Percentiles rank a stretch among this genome's conserved stretches.
Conservation (phyloP, 2,329 filamentous ascomycete species). For the Penicillium sp. region DNA sequence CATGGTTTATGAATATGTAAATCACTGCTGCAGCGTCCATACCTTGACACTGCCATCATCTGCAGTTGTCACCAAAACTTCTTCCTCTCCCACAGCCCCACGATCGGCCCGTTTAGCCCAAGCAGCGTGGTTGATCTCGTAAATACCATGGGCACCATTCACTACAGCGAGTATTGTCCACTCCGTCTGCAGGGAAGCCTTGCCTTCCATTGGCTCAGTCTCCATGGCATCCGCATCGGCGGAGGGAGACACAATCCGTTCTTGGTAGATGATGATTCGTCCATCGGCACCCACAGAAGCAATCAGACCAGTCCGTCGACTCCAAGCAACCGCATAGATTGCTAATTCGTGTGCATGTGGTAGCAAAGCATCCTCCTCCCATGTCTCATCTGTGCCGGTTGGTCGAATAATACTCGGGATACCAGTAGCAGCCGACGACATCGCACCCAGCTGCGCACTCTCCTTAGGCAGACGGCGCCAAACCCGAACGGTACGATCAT, state of each 20-base stretch:
- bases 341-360: constrained; percentile 76
- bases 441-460: constrained; percentile 33
- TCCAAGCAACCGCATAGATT: constrained; percentile 86
- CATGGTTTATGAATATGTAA: background rate
- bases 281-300: constrained; percentile 92
- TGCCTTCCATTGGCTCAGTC: constrained; percentile 30
- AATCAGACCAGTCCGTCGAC: constrained; percentile 70
- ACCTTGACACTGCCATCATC: constrained; percentile 87
- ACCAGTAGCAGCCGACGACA: constrained; percentile 48
- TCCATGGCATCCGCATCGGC: constrained; percentile 26
- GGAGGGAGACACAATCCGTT: constrained; percentile 45
- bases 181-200: constrained; percentile 43
- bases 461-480: constrained; percentile 67
- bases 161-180: constrained; percentile 74
- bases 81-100: constrained; percentile 61
- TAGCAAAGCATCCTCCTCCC: constrained; percentile 75
- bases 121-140: constrained; percentile 87
- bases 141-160: constrained; percentile 80
- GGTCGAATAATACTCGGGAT: constrained; percentile 91
- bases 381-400: constrained; percentile 71
- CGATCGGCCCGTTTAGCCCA: constrained; percentile 81
- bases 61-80: constrained; percentile 86
- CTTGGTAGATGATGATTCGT: constrained; percentile 74
- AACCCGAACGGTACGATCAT: constrained; percentile 75
- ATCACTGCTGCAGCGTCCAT: constrained; percentile 61